A percentile compares a stretch with the other conserved stretches of the same genome.
Evolutionary conservation across 768 basidiomycete species (phyloP).

Genomic region (Trametes sanguinea): DNA sequence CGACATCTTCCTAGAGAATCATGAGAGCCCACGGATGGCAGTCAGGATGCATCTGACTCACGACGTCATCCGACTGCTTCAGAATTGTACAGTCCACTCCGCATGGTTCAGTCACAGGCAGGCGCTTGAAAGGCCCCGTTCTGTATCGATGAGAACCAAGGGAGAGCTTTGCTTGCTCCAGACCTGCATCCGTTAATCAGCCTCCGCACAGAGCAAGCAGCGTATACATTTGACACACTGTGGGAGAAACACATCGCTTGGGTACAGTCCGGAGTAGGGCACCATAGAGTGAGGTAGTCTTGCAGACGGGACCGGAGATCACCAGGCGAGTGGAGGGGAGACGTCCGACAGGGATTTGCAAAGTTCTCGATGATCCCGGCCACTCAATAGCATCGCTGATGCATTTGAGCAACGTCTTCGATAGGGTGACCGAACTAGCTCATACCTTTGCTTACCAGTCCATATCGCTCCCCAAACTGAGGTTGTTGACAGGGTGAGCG

Average conservation of each 20-base stretch:
- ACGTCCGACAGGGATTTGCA: slow-evolving; percentile 1
- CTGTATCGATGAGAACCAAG: not conserved
- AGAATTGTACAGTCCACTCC: slow-evolving; percentile 1
- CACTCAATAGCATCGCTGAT: slow-evolving; percentile 36
- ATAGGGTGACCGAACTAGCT: not conserved
- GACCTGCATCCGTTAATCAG: not conserved
- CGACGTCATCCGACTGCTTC: not conserved
- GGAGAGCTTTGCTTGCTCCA: not conserved
- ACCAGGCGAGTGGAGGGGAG: slow-evolving; percentile 8
- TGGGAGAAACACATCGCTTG: slow-evolving; percentile 29
- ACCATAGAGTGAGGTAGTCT: slow-evolving; percentile 26
- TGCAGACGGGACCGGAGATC: slow-evolving; percentile 21
- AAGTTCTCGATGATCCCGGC: slow-evolving; percentile 16
- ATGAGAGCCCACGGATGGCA: no score
- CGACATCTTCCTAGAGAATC: slow-evolving; percentile 1
- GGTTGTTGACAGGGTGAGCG: slow-evolving; percentile 34
- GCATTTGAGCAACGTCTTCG: no score
- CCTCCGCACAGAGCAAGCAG: no score
- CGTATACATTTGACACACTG: slow-evolving; percentile 2
- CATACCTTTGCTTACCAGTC: slow-evolving; percentile 23
- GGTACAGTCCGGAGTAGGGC: slow-evolving; percentile 27
- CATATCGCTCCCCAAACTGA: slow-evolving; percentile 13
- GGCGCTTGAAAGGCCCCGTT: not conserved
- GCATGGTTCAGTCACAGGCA: not conserved
- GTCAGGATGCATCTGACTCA: not conserved